phyloP scores from a whole-genome alignment of 164 flowering plant genomes.

The Nymphaea colorata region DNA sequence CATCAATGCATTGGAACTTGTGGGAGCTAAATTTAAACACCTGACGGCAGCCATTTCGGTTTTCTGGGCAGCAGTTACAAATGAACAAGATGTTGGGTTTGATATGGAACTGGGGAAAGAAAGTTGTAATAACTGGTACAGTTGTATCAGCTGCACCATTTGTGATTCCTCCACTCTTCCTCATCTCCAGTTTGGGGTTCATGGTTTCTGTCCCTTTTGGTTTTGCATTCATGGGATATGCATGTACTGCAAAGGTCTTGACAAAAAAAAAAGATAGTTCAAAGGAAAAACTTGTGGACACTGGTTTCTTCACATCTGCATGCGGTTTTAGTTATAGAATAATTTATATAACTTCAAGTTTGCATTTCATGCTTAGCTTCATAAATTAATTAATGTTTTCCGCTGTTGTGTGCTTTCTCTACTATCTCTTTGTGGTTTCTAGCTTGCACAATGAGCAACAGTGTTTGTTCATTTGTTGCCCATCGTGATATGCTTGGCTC shows the following conservation, averaged over 20 bases:
- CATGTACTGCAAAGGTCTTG: slow-evolving; percentile 58
- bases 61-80: neutral
- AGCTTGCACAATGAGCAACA: slow-evolving; percentile 4
- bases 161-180: slow-evolving; percentile 56
- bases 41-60: no score
- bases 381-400: no score
- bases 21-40: no score
- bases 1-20: no score
- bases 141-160: slow-evolving; percentile 56
- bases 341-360: no score
- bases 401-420: no score
- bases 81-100: slow-evolving; percentile 17
- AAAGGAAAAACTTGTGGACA: neutral
- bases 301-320: no score
- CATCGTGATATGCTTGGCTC: no score
- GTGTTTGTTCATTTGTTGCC: no score
- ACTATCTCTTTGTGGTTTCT: neutral
- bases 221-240: slow-evolving; percentile 44
- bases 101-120: slow-evolving; percentile 50
- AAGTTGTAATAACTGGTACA: slow-evolving; percentile 38
- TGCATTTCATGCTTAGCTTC: no score
- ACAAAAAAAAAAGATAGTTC: slow-evolving; percentile 4
- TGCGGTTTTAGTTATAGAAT: no score
- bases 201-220: slow-evolving; percentile 53
- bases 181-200: slow-evolving; percentile 46